Evolutionary conservation across 73 alveolate genomes (phyloP), one percentile per base, ranked within the genome.

Genomic region (Blepharisma japonicum): DNA sequence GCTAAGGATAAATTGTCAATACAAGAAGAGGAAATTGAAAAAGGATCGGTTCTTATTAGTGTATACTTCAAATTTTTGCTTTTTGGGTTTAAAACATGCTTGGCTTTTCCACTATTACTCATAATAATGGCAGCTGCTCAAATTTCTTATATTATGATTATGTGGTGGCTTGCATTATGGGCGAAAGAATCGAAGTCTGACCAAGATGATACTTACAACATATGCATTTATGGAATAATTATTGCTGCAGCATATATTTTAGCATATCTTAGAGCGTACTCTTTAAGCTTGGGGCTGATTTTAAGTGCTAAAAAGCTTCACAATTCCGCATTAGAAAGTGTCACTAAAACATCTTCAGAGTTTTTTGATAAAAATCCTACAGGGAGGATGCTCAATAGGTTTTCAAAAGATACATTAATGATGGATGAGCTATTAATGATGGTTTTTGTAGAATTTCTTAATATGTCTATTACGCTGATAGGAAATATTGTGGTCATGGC

Each of bases 301-400:
- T 46, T 27, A 6, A 42, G 83, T 0, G 56, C 84, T 9, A 42
- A 66, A 9, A 32, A 23, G 51, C 38, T 90, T 32, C 96, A 90
- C 81, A 27, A 77, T 4, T 6, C 61, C 53, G 81, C 81, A 89
- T 25, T 78, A 14, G 50, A 56, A 27, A 48, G 82, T 11, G 39
- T 90, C 14, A 45, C 83, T 0, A 47, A 71, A 25, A 72, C 94
- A 0, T 85, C 91, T 42, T 45, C 79, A 32, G 66, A 53, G 11
- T 90, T 77, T 71, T 90, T 79, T 48, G 96, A 90, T 77, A 56
- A 55, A 5, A 87, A 77, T 66, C 93, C 96, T 51, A 56, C 82
- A 14, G 96, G 96, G 8, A 77, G 91, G 70, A 86, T 87, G 7
- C 38, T 87, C 20, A 87, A 86, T 11, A 86, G 92, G 77, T 90